Evolutionary conservation across 352 stramenopile genomes (phyloP).

Genomic region (Detonula confervacea): DNA sequence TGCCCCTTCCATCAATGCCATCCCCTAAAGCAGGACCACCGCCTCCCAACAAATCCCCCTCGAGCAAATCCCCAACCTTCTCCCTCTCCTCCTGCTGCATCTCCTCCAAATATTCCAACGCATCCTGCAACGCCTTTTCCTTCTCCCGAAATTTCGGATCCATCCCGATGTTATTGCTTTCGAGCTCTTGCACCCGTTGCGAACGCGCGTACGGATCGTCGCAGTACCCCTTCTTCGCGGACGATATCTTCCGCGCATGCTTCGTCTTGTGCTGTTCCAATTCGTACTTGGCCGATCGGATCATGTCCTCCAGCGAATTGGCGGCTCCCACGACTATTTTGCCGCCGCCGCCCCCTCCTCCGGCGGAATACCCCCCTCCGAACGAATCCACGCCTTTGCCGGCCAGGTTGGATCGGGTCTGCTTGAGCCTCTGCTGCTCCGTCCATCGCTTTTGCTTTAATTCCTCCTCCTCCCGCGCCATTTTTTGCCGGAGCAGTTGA

Average conservation of each 20-base stretch:
- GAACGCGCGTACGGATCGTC: slow-evolving; percentile 37
- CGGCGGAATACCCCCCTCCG: slow-evolving; percentile 42
- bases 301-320: slow-evolving; percentile 59
- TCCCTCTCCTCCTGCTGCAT: slow-evolving; percentile 36
- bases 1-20: no score
- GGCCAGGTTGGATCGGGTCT: slow-evolving; percentile 49
- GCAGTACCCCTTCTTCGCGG: slow-evolving; percentile 41
- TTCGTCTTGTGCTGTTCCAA: slow-evolving; percentile 46
- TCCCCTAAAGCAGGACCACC: no score
- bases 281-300: slow-evolving; percentile 50
- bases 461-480: slow-evolving; percentile 31
- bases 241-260: slow-evolving; percentile 22
- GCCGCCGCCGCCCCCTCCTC: neutral
- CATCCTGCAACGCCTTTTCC: slow-evolving; percentile 46
- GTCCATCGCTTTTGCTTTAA: slow-evolving; percentile 21
- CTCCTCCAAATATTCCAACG: slow-evolving; percentile 57
- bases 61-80: slow-evolving; percentile 43
- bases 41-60: slow-evolving; percentile 20
- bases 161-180: slow-evolving; percentile 18
- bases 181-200: slow-evolving; percentile 35
- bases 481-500: slow-evolving; percentile 45
- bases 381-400: slow-evolving; percentile 46
- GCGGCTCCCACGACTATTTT: slow-evolving; percentile 48
- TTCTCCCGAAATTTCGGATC: slow-evolving; percentile 48
- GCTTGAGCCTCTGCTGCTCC: slow-evolving; percentile 32